Conservation (phyloP, 257 asterid genomes). For the Coffea canephora region DNA sequence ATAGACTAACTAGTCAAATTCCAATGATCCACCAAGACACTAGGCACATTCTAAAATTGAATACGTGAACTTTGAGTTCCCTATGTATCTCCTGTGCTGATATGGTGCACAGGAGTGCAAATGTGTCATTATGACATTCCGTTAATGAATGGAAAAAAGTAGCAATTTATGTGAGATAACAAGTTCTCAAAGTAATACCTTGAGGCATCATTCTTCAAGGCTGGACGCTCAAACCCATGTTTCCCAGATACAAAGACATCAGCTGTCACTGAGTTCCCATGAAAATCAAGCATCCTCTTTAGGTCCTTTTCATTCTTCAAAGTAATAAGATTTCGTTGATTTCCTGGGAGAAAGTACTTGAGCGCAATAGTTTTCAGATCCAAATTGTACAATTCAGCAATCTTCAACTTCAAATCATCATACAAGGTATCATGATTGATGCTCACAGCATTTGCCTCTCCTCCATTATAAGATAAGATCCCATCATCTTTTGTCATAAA, state of each 20-base stretch:
- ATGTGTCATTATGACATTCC: not conserved
- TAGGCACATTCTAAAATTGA: not conserved
- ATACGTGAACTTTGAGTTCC: not conserved
- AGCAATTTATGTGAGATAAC: slow-evolving; percentile 12
- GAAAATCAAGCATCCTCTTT: slow-evolving; percentile 79
- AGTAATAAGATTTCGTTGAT: slow-evolving; percentile 72
- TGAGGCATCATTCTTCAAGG: slow-evolving; percentile 33
- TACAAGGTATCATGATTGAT: slow-evolving; percentile 56
- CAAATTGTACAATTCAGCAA: slow-evolving; percentile 77
- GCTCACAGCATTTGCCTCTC: slow-evolving; percentile 85
- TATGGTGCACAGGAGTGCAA: not conserved
- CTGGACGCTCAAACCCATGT: slow-evolving; percentile 65
- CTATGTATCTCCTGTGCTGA: not conserved
- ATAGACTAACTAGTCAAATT: slow-evolving; percentile 13
- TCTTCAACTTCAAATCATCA: slow-evolving; percentile 66
- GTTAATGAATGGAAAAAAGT: not conserved
- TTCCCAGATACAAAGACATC: slow-evolving; percentile 71
- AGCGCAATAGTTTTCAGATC: slow-evolving; percentile 59
- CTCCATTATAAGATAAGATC: slow-evolving; percentile 67
- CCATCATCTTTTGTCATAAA: slow-evolving; percentile 66
- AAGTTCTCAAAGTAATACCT: slow-evolving; percentile 42
- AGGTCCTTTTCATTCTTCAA: slow-evolving; percentile 74
- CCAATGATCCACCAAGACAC: not conserved
- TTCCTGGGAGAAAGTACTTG: slow-evolving; percentile 92
- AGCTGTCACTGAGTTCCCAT: slow-evolving; percentile 77